phyloP scores from a whole-genome alignment of 345 rosid species.

The Camelina neglecta region DNA sequence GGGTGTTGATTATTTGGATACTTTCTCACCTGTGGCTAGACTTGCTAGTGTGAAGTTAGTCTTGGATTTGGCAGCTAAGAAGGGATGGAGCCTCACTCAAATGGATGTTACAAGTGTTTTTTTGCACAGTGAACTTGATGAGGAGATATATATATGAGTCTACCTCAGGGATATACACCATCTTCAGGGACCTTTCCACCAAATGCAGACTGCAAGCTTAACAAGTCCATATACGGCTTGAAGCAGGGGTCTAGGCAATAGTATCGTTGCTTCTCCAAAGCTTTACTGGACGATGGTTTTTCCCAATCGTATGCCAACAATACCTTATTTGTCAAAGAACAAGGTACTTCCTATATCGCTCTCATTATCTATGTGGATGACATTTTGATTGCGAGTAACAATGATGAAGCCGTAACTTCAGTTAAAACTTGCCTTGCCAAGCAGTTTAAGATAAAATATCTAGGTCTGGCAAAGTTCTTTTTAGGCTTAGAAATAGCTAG shows the following conservation, averaged over 20 bases:
- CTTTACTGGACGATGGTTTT: neutral
- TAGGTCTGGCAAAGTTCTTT: neutral
- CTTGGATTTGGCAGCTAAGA: neutral
- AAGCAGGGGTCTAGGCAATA: neutral
- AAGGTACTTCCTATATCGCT: too few species aligned
- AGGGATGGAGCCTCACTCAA: neutral
- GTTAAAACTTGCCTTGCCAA: neutral
- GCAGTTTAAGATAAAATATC: neutral
- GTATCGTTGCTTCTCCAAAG: neutral
- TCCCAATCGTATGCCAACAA: neutral
- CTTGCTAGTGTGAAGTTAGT: neutral
- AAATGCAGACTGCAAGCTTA: neutral
- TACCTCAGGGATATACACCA: neutral
- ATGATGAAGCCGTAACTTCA: neutral
- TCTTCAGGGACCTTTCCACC: neutral
- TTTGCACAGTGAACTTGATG: neutral
- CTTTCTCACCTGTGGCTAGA: neutral
- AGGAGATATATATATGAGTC: neutral
- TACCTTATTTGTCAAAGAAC: neutral
- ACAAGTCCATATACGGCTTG: neutral
- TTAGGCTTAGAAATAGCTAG: neutral
- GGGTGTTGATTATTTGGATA: neutral
- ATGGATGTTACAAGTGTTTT: neutral
- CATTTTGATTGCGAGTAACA: neutral
- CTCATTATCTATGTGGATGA: neutral